Evolutionary conservation across 2,329 filamentous ascomycete species (phyloP).

Genomic region (Knufia fluminis): DNA sequence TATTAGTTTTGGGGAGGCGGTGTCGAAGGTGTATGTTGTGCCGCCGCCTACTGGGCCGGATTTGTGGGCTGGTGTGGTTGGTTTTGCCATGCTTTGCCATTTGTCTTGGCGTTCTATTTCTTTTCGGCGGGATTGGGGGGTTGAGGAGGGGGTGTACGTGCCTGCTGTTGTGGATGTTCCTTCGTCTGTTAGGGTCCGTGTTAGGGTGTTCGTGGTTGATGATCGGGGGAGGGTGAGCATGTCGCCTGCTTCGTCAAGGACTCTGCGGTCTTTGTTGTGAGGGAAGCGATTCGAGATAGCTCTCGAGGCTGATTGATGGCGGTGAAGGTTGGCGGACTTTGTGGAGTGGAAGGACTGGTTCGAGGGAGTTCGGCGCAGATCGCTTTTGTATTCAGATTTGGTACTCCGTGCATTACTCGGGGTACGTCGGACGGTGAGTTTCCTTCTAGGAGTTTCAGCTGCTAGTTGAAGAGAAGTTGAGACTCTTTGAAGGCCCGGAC

Average conservation of each 20-base stretch:
- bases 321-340: slow-evolving; percentile 29
- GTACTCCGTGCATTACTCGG: slow-evolving; percentile 39
- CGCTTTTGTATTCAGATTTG: slow-evolving; percentile 28
- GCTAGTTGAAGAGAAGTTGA: slow-evolving; percentile 50
- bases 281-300: slow-evolving; percentile 45
- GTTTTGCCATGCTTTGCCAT: slow-evolving; percentile 58
- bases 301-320: slow-evolving; percentile 38
- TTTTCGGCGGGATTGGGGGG: slow-evolving; percentile 31
- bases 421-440: slow-evolving; percentile 42
- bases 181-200: not conserved
- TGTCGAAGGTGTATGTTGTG: slow-evolving; percentile 70
- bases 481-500: slow-evolving; percentile 46
- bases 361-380: slow-evolving; percentile 19
- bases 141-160: not conserved
- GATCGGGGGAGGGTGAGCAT: slow-evolving; percentile 50
- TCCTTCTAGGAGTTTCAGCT: slow-evolving; percentile 46
- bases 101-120: slow-evolving; percentile 56
- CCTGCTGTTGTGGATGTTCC: slow-evolving; percentile 2
- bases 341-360: slow-evolving; percentile 3
- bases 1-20: slow-evolving; percentile 71
- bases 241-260: slow-evolving; percentile 52
- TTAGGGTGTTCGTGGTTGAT: slow-evolving; percentile 2
- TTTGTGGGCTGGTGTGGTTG: slow-evolving; percentile 29
- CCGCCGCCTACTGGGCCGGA: slow-evolving; percentile 40
- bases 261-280: slow-evolving; percentile 44